These are phyloP conservation scores for Macrophomina tecta DNA, from an alignment of 2,329 filamentous ascomycete genomes.

Conservation along the genomic window DNA sequence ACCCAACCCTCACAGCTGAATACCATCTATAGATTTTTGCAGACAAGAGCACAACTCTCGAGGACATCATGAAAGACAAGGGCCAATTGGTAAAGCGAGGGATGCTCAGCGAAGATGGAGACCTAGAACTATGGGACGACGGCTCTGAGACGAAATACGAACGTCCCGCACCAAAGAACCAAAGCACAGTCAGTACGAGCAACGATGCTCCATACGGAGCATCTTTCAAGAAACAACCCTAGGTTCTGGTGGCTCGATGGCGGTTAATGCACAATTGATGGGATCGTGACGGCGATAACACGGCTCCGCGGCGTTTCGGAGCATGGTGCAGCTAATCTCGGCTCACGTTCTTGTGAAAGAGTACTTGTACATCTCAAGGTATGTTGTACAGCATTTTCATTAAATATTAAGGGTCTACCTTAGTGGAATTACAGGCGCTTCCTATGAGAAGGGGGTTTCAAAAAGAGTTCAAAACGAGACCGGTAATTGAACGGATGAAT, in stretches of 20 bases:
- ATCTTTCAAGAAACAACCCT: conserved; percentile 1
- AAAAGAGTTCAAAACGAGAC: conserved; percentile 6
- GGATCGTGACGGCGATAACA: neutral
- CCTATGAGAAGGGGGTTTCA: conserved; percentile 4
- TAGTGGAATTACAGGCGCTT: conserved; percentile 15
- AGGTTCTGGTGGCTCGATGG: neutral
- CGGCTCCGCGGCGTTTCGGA: neutral
- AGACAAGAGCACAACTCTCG: conserved; percentile 71
- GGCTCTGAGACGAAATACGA: conserved; percentile 49
- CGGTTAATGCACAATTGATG: neutral
- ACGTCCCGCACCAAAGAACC: neutral
- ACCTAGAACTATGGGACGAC: conserved; percentile 91
- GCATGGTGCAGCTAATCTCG: neutral
- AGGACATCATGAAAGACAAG: conserved; percentile 77
- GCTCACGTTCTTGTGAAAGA: conserved; percentile 1
- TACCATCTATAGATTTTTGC: conserved; percentile 68
- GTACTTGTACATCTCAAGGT: neutral
- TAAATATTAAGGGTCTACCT: conserved; percentile 26
- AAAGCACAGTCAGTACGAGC: neutral
- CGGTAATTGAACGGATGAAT: neutral
- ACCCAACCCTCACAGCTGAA: neutral
- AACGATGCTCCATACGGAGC: neutral
- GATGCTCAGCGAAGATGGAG: conserved; percentile 75
- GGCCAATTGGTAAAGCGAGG: conserved; percentile 77
- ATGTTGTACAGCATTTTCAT: conserved; percentile 17